Evolutionary conservation across 2,329 filamentous ascomycete species (phyloP), one percentile per base, ranked within the genome.

Genomic region (Acrocalymma vagum): DNA sequence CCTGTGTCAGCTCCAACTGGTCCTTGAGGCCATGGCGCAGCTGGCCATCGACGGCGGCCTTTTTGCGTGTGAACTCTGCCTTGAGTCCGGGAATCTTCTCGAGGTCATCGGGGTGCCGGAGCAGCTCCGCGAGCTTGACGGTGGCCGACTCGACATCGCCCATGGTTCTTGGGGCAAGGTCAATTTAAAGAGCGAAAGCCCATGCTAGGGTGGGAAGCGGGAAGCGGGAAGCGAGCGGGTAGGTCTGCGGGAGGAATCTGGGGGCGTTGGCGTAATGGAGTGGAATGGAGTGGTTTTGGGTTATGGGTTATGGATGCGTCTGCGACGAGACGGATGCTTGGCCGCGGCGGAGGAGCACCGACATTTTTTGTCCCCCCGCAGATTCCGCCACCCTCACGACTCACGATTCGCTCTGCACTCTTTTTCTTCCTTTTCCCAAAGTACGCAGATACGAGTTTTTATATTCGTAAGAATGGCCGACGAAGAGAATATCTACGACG

Each of bases 91-190:
- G 78, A 63, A 99, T 93, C 79, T 96, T 97, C 77, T 99, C 94
- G 56, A 99, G 85, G 73, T 99, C 94, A 68, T 99, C 94, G 3
- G 94, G 90, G 66, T 96, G 91, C 63, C 91, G 90, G 56, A 99
- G 85, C 48, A 97, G 84, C 78, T 97, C 93, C 55, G 91, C 84
- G 69, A 99, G 85, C 78, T 92, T 92, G 69, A 89, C 83, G 30
- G 82, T 82, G 50, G 79, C 73, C 42, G 75, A 68, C 49, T 76
- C 73, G 44, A 82, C 81, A 57, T 85, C 81, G 76, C 83, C 87
- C 84, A 81, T 89, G 56, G 44, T 56, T 43, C 27, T 33, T 40
- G 35, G 27, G 42, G 33, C 28, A 34, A 17, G 37, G 20, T 33
- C 43, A 31, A 41, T 46, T 27, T 23, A 43, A 35, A 28, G 36